Evolutionary conservation across 768 basidiomycete species (phyloP), one percentile per base, ranked within the genome.

Genomic region (Lenzites betulinus): DNA sequence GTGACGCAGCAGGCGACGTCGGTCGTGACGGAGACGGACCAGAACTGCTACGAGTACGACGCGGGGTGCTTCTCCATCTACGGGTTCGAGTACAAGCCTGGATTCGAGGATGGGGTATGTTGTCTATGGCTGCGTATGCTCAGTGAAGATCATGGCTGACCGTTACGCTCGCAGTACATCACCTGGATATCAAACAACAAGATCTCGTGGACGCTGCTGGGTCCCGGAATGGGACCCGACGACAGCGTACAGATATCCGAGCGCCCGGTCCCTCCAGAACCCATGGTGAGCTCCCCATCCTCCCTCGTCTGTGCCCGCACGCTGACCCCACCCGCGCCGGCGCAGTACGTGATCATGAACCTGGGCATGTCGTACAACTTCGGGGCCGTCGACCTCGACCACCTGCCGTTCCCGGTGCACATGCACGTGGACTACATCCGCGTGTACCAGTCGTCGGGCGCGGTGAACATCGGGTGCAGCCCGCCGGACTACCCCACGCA

Each of bases 351-450:
- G 67, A 87, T 97, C 64, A 77, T 83, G 68, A 95, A 95, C 72
- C 76, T 95, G 68, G 95, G 93, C 54, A 86, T 96, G 74, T 94
- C 92, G 3, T 75, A 77, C 54, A 91, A 89, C 72, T 97, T 97
- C 67, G 88, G 86, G 12, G 65, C 73, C 4, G 85, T 95, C 51
- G 88, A 97, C 75, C 79, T 92, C 51, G 73, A 81, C 18, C 78
- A 88, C 59, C 76, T 96, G 22, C 76, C 75, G 18, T 94, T 92
- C 76, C 93, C 94, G 8, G 69, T 74, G 58, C 71, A 77, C 71
- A 87, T 97, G 91, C 78, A 76, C 49, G 78, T 96, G 42, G 93
- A 97, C 70, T 97, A 89, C 76, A 85, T 98, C 55, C 85, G 95
- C 23, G 91, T 98, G 8, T 98, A 97, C 73, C 95, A 97, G 70